Evolutionary conservation across 139 green algal genomes (phyloP).

Genomic region (Coelastrella sp.): DNA sequence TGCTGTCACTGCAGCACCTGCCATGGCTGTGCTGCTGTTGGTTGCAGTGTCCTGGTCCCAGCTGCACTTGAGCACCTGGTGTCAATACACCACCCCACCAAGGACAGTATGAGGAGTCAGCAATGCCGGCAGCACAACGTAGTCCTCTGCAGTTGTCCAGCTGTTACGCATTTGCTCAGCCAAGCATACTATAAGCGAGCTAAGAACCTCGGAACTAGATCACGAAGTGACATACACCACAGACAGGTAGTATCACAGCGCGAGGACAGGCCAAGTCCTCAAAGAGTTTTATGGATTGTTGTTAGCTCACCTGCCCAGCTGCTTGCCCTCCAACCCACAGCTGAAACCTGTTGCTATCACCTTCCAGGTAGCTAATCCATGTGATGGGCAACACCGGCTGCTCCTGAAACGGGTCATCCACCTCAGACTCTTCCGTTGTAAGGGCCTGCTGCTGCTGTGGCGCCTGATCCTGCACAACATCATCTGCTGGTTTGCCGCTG

Average conservation of each 20-base stretch:
- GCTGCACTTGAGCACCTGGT: slow-evolving; percentile 54
- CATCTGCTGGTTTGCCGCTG: background rate
- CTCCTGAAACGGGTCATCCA: background rate
- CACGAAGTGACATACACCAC: too few species aligned
- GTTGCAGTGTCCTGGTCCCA: background rate
- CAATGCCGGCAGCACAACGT: too few species aligned
- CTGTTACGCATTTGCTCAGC: too few species aligned
- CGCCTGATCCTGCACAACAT: background rate
- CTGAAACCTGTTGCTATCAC: background rate
- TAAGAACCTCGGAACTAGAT: too few species aligned
- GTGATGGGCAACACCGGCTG: slow-evolving; percentile 22
- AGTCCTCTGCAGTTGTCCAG: too few species aligned
- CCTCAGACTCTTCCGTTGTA: background rate
- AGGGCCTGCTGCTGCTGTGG: slow-evolving; percentile 3
- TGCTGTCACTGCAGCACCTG: slow-evolving; percentile 1
- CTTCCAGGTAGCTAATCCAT: background rate
- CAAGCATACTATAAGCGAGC: too few species aligned
- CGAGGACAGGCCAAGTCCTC: too few species aligned
- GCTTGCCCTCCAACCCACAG: slow-evolving; percentile 29
- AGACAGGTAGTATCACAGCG: too few species aligned
- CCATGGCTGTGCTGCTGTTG: background rate
- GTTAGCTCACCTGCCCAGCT: background rate
- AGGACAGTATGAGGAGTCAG: background rate
- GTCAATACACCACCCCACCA: background rate
- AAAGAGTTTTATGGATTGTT: too few species aligned